These are phyloP conservation scores for Podila epicladia DNA, from an alignment of 192 early-diverging fungal genomes.

Conservation along the genomic window DNA sequence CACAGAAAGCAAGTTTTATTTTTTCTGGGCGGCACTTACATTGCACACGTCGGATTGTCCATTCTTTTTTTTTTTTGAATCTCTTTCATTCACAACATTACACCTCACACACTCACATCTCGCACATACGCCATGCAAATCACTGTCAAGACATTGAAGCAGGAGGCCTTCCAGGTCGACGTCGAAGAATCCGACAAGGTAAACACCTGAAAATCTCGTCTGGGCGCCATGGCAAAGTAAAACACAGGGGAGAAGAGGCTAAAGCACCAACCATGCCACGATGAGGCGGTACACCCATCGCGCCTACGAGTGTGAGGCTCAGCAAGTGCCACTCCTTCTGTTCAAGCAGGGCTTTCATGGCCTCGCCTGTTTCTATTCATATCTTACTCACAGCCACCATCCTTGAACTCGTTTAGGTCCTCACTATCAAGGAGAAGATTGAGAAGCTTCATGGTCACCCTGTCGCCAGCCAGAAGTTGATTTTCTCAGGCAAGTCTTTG, in stretches of 20 bases:
- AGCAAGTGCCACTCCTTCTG: too few relatives aligned
- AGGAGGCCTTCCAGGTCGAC: slow-evolving; percentile 84
- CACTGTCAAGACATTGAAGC: slow-evolving; percentile 92
- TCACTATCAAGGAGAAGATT: slow-evolving; percentile 82
- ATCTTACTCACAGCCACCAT: slow-evolving; percentile 2
- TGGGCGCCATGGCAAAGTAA: neutral
- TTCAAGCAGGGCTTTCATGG: too few relatives aligned
- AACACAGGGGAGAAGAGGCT: neutral
- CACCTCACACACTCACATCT: neutral
- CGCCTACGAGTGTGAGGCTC: too few relatives aligned
- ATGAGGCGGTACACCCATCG: too few relatives aligned
- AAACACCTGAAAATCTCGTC: neutral
- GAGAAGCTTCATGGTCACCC: slow-evolving; percentile 75
- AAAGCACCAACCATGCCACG: neutral
- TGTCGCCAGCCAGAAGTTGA: slow-evolving; percentile 84
- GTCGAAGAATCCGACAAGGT: slow-evolving; percentile 74
- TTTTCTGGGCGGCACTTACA: too few relatives aligned
- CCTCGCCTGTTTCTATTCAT: neutral
- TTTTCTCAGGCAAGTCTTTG: slow-evolving; percentile 74
- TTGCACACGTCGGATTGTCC: too few relatives aligned
- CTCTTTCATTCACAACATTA: neutral
- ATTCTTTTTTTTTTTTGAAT: neutral
- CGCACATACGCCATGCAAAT: slow-evolving; percentile 64
- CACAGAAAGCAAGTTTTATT: too few relatives aligned
- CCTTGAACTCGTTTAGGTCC: slow-evolving; percentile 63